Evolutionary conservation across 345 rosid species (phyloP).

Genomic region (Moricandia moricandioides): DNA sequence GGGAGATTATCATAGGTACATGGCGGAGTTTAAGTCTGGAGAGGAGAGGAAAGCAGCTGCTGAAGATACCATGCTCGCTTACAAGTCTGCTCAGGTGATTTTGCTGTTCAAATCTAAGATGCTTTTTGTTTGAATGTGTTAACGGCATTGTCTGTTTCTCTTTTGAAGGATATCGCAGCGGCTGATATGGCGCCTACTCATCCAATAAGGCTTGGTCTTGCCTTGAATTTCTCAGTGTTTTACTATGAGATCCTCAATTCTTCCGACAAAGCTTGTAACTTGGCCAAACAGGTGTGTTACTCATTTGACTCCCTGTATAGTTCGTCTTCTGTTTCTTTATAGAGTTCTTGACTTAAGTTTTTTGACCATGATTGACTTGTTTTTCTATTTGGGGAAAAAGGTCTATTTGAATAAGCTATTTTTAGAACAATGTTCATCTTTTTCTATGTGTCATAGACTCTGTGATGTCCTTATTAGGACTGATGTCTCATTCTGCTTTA

Average conservation of each 20-base stretch:
- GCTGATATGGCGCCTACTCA: conserved; percentile 90
- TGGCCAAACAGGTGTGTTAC: conserved; percentile 99
- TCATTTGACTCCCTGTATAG: no score
- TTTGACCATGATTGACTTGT: conserved; percentile 28
- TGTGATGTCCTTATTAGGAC: neutral
- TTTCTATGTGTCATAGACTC: neutral
- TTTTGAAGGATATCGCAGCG: conserved; percentile 57
- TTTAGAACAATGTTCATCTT: neutral
- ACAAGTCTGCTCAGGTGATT: conserved; percentile 90
- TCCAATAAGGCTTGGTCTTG: conserved; percentile 84
- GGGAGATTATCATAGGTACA: conserved; percentile 88
- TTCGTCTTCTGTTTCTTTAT: neutral
- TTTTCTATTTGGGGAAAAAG: neutral
- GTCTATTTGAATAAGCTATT: neutral
- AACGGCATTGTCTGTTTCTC: no score
- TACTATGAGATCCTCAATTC: conserved; percentile 91
- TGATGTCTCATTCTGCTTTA: neutral
- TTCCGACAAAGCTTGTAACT: conserved; percentile 85
- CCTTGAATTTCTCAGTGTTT: conserved; percentile 84
- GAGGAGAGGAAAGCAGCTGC: conserved; percentile 92
- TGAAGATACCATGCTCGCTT: conserved; percentile 90
- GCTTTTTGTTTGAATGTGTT: no score
- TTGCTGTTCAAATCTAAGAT: no score
- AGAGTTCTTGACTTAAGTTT: conserved; percentile 2
- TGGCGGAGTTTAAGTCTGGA: conserved; percentile 88